Evolutionary conservation across 306 rosid species (phyloP), one percentile per base, ranked within the genome.

Genomic region (Corylus heterophylla): DNA sequence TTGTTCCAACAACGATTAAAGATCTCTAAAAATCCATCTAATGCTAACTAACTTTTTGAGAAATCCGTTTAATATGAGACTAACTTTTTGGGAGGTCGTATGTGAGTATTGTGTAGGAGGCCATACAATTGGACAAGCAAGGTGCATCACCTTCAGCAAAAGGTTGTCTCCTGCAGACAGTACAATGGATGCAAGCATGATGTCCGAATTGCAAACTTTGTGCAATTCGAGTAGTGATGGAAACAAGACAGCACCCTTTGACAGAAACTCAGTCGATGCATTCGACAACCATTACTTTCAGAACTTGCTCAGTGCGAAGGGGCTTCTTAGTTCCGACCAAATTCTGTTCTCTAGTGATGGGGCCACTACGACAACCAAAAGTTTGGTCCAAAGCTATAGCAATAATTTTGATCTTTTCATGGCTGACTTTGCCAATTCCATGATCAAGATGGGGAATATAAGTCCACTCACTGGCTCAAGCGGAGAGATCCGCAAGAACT

Each of bases 371-470:
- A 86, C 92, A 7, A 79, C 92, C 12, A 90, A 87, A 61, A 82
- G 78, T 54, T 67, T 90, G 72, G 97, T 95, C 12, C 86, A 80
- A 67, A 81, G 74, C 78, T 95, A 95, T 35, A 89, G 86, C 82
- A 59, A 64, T 0, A 37, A 85, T 31, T 1, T 17, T 25, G n/a
- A 54, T 8, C 92, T 80, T 63, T 95, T 91, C 91, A 69, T 77
- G 42, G 37, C 4, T 6, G 96, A 92, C 76, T 95, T 95, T 78
- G 87, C 17, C 1, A 89, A 80, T 58, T 87, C 97, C 74, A 91
- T 95, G 97, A 85, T 91, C 80, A 95, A 69, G 74, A 92, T 95
- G 98, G 98, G 90, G 20, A 95, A 87, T 69, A 89, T 89, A 2
- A 84, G 76, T 59, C 92, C 92, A 1, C 86, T 88, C 54, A 89